Evolutionary conservation across 139 green algal species (phyloP), one percentile per base, ranked within the genome.

Genomic region (Chlorella sp.): DNA sequence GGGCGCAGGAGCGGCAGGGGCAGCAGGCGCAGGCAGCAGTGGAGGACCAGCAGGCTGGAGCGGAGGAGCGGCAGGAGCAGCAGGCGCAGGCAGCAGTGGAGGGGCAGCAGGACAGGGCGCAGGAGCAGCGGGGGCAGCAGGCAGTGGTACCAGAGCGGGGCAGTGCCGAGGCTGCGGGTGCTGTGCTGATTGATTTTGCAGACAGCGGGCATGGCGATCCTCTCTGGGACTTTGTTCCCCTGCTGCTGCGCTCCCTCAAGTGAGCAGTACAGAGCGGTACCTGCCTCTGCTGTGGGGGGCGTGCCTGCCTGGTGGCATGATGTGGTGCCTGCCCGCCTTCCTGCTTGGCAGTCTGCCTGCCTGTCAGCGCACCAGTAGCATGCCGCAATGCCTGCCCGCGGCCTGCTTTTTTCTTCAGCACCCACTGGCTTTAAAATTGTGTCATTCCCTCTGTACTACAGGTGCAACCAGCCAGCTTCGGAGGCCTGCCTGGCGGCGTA

Each of bases 201-300:
- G 92, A 94, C 39, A 68, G 83, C 11, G 91, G 92, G 19, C 86
- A 94, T 11, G 92, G 92, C 0, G 91, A 94, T 84, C 91, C 92
- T 22, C 85, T 94, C 34, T 91, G 73, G 22, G 92, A 94, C 75
- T 48, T 94, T n/a, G 73, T 93, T 26, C 42, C 84, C n/a, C 85
- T 94, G 53, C 61, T 81, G 28, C 32, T 94, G 24, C 86, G 86
- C 68, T 87, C 42, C 39, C 30, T 90, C 28, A 81, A 64, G 86
- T 80, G 78, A 32, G 82, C 81, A 32, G 48, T 34, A 14, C n/a
- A 16, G 71, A 11, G 32, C 22, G 71, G 2, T 71, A 4, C 21
- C 64, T 26, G 64, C 22, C 64, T 28, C 64, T 71, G 64, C 64
- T 71, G 16, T 2, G 11, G 22, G 4, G 64, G 21, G 22, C 60